A percentile compares a stretch with the other conserved stretches of the same genome.
These are phyloP conservation scores for Septoria linicola DNA, from an alignment of 2,329 filamentous ascomycete species.

Conservation along the genomic window DNA sequence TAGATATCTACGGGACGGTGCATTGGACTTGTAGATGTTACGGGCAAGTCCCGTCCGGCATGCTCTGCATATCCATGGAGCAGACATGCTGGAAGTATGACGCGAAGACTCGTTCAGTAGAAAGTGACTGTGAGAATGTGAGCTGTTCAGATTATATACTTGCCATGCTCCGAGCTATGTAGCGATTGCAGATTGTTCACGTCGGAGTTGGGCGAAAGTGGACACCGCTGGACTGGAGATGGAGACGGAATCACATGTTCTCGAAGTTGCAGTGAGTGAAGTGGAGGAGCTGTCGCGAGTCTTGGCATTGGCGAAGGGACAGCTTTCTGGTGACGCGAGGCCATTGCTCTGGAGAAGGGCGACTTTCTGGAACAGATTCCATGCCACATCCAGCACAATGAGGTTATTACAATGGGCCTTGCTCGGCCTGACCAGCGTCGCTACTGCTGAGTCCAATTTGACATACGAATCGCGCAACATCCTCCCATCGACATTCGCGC, in stretches of 20 bases:
- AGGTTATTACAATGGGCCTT: constrained; percentile 36
- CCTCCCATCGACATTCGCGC: constrained; percentile 63
- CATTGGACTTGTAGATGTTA: not conserved
- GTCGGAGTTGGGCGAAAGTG: not conserved
- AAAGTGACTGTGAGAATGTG: not conserved
- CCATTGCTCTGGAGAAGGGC: too few relatives aligned
- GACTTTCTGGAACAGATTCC: too few relatives aligned
- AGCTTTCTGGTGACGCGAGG: too few relatives aligned
- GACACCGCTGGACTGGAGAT: not conserved
- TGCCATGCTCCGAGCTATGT: too few relatives aligned
- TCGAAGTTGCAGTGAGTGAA: not conserved
- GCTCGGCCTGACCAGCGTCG: constrained; percentile 51
- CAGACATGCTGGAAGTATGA: not conserved
- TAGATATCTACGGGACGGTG: constrained; percentile 7
- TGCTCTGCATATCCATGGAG: constrained; percentile 24
- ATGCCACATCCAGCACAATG: too few relatives aligned
- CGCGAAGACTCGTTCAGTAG: too few relatives aligned
- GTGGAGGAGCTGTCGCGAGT: not conserved
- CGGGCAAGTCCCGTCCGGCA: constrained; percentile 15
- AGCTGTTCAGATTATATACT: not conserved
- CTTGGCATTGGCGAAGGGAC: constrained; percentile 1
- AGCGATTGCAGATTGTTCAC: too few relatives aligned
- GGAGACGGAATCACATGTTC: not conserved
- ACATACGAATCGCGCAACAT: constrained; percentile 53
- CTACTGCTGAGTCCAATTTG: constrained; percentile 59